Evolutionary conservation across 371 early-diverging fungal species (phyloP), one percentile per base, ranked within the genome.

Genomic region (Quaeritorhiza haematococci): DNA sequence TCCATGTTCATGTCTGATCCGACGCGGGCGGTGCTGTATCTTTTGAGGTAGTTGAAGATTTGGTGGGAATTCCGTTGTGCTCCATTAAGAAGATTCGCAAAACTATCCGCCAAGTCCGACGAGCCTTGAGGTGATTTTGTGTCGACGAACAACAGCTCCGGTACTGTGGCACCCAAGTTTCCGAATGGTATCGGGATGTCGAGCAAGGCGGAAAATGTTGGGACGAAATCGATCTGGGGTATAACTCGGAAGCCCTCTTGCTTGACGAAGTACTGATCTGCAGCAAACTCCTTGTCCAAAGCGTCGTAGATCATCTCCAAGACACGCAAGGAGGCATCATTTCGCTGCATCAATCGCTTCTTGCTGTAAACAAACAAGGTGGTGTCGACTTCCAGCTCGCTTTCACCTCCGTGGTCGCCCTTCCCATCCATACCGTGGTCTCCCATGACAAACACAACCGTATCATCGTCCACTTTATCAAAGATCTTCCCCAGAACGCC

Each of bases 341-440:
- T 54, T 8, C 64, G 13, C n/a, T 49, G n/a, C 10, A 50, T 21
- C 13, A 73, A 50, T n/a, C 55, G 59, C 38, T 34, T 56, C 56
- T 49, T 35, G 19, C 59, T 64, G 71, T 93, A 90, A 6, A 93
- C 47, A 63, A 93, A 90, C 52, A 96, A 61, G 2, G 80, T 91
- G 3, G 94, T 89, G 64, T 87, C 85, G 28, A 94, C 69, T 60
- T 98, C 99, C 38, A 86, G 78, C 38, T 83, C 80, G 53, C 91
- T 90, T 58, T 94, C 94, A 10, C 98, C 98, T 10, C 99, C 99
- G 62, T 99, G 99, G 64, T 97, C 96, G 1, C 99, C 99, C 62
- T 94, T 90, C n/a, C 79, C 66, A 33, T 93, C 94, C 93, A 98
- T 97, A 17, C 99, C 99, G 65, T 99, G 99, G 71, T 99, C 99